Conservation (phyloP, 139 green algal species). For the Coelastrella sp. region DNA sequence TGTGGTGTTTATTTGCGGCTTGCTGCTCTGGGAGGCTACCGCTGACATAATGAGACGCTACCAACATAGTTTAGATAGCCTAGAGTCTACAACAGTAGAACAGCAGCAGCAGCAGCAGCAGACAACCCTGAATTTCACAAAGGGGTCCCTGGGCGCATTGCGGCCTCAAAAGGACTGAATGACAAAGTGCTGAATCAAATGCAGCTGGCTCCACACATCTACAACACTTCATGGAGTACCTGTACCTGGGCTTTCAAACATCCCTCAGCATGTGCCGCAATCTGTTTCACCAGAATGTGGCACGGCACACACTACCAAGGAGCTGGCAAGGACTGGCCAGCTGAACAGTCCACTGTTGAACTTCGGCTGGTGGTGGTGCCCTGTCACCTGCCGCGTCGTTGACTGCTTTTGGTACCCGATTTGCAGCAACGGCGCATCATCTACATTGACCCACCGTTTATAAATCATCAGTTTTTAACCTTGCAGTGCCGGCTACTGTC, state of each 20-base stretch:
- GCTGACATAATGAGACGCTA: too few species aligned
- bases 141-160: background rate
- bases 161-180: background rate
- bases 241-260: background rate
- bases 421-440: background rate
- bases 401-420: background rate
- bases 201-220: background rate
- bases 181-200: background rate
- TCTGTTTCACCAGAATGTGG: background rate
- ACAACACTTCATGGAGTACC: slow-evolving; percentile 1
- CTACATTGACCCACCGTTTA: background rate
- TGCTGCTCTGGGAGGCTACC: too few species aligned
- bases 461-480: too few species aligned
- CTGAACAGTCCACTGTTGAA: background rate
- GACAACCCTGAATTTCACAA: background rate
- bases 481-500: too few species aligned
- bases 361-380: background rate
- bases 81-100: too few species aligned
- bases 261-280: background rate
- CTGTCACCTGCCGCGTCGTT: background rate
- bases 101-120: background rate
- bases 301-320: background rate
- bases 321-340: background rate
- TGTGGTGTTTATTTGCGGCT: too few species aligned
- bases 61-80: too few species aligned